Evolutionary conservation across 2,329 filamentous ascomycete genomes (phyloP), one percentile per base, ranked within the genome.

Genomic region (Metarhizium guizhouense): DNA sequence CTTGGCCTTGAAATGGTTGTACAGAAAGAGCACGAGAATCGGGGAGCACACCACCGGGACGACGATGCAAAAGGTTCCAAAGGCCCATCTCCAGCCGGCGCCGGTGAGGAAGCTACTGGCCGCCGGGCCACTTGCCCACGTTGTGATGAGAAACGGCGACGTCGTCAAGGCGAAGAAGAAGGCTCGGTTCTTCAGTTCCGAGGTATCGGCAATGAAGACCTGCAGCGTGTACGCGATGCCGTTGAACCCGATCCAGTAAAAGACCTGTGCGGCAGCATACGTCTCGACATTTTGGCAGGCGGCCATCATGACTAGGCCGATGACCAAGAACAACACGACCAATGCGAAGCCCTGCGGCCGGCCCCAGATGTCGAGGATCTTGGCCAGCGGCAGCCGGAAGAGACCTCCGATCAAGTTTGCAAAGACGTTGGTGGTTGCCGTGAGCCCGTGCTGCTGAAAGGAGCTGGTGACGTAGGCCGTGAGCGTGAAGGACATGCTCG

Each of bases 61-160:
- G 54, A 85, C 76, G 60, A 85, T 82, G 32, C 77, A 74, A 67
- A 81, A 85, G 54, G 76, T 75, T 20, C 81, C 82, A 60, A 81
- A 83, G 7, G 59, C 65, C 68, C 68, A 69, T 16, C 65, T 60
- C 65, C 65, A 70, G n/a, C 58, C 61, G 18, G 45, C 60, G 4
- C 56, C 53, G 4, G 62, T 57, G 7, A 66, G 60, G 51, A 68
- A 65, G 2, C 59, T 58, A 42, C 61, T 50, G 4, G 67, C 62
- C n/a, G 64, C 62, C 8, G 61, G 60, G 8, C 64, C 62, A 14
- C 66, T 65, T 48, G 67, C 61, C 56, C 65, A 72, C 1, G 68
- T 65, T 11, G 68, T 75, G 47, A 67, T 65, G 57, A 75, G 67
- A 57, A 68, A 73, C 2, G 72, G 66, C 3, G 68, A 64, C 6